These are phyloP conservation scores for Ophiostoma piceae DNA, from an alignment of 2,329 filamentous ascomycete species.

Conservation along the genomic window DNA sequence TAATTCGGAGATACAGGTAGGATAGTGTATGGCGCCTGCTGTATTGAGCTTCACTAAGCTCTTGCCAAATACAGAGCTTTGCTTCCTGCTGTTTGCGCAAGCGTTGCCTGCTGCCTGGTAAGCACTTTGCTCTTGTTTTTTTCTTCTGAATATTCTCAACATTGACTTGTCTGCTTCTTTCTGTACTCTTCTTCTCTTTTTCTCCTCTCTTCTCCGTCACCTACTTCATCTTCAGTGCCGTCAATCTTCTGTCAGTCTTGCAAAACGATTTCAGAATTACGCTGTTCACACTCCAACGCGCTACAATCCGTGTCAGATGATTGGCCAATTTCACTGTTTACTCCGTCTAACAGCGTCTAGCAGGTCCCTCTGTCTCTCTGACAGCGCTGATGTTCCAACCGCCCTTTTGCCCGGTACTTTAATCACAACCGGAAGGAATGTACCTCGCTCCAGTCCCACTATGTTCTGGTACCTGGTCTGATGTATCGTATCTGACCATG, in stretches of 20 bases:
- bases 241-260: not conserved
- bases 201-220: not conserved
- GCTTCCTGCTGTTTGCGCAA: too few species aligned
- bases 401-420: conserved; percentile 30
- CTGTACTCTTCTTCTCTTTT: not conserved
- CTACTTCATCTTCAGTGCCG: not conserved
- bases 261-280: not conserved
- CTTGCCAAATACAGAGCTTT: not conserved
- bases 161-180: not conserved
- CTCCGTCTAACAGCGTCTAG: not conserved
- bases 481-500: conserved; percentile 28
- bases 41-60: not conserved
- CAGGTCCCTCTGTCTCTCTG: too few species aligned
- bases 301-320: conserved; percentile 10
- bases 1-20: not conserved
- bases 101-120: not conserved
- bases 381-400: conserved; percentile 4
- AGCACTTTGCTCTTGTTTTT: not conserved
- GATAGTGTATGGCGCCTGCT: not conserved
- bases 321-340: not conserved
- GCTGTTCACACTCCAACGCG: not conserved
- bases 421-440: conserved; percentile 30
- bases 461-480: conserved; percentile 33
- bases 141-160: not conserved
- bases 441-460: conserved; percentile 30